phyloP scores from a whole-genome alignment of 768 basidiomycete species.

The Mycena albidolilacea region DNA sequence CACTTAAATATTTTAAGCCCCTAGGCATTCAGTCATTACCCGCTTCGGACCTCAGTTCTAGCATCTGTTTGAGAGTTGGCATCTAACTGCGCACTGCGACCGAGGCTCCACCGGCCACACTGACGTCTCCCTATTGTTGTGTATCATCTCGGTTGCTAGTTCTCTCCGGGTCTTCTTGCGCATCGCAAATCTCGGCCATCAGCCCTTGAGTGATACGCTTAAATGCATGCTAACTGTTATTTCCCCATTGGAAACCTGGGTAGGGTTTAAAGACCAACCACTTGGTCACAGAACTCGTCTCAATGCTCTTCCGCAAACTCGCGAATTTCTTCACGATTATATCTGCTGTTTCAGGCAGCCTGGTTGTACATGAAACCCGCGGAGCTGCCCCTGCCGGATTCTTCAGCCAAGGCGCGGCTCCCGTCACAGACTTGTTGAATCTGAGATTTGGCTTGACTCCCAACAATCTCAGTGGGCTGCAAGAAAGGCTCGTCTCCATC shows the following conservation, averaged over 20 bases:
- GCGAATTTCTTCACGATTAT: constrained; percentile 17
- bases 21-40: constrained; percentile 8
- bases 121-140: constrained; percentile 23
- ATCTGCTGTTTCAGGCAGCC: constrained; percentile 22
- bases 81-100: constrained; percentile 20
- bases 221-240: constrained; percentile 20
- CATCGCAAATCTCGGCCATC: constrained; percentile 18
- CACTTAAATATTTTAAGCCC: constrained; percentile 9
- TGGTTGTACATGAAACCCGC: constrained; percentile 27
- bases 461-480: constrained; percentile 29
- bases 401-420: constrained; percentile 20
- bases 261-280: constrained; percentile 13
- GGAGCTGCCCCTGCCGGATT: constrained; percentile 27
- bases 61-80: constrained; percentile 15
- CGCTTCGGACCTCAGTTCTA: constrained; percentile 11
- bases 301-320: constrained; percentile 21
- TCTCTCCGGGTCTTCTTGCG: constrained; percentile 18
- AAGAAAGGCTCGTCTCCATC: constrained; percentile 24
- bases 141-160: constrained; percentile 13
- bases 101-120: constrained; percentile 21
- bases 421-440: constrained; percentile 20
- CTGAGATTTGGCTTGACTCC: constrained; percentile 28
- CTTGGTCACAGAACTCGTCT: constrained; percentile 20
- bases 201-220: constrained; percentile 15
- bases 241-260: constrained; percentile 16